Conservation (phyloP, 495 filamentous ascomycete genomes). For the Aspergillus nanangensis region DNA sequence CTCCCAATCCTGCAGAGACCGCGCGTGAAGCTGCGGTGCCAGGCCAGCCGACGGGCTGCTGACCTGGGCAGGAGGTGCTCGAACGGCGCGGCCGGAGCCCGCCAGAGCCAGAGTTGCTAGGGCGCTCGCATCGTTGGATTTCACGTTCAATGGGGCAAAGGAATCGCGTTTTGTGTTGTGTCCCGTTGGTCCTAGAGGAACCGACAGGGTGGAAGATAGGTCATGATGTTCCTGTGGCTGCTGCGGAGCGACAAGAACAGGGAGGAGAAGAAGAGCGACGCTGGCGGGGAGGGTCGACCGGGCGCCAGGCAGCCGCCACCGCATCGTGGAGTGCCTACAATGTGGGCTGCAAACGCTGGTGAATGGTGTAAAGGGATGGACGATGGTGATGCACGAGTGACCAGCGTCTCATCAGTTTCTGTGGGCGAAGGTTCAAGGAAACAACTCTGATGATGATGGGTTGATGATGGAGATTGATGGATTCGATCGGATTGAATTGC, state of each 20-base stretch:
- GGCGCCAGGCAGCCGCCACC: constrained; percentile 47
- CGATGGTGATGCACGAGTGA: too few relatives aligned
- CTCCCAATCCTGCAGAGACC: constrained; percentile 97
- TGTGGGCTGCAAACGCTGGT: constrained; percentile 7
- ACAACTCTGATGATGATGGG: too few relatives aligned
- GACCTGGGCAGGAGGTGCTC: constrained; percentile 74
- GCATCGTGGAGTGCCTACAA: constrained; percentile 40
- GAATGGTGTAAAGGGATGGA: too few relatives aligned
- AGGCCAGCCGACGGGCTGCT: constrained; percentile 62
- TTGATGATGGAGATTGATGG: too few relatives aligned
- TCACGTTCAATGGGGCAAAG: constrained; percentile 29
- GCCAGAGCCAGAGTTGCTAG: constrained; percentile 92
- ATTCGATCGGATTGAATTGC: too few relatives aligned
- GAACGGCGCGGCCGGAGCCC: constrained; percentile 63
- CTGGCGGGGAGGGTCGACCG: constrained; percentile 44
- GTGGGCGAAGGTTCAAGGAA: too few relatives aligned
- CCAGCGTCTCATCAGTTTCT: too few relatives aligned
- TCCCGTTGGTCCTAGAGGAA: constrained; percentile 24
- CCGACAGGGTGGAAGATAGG: constrained; percentile 26
- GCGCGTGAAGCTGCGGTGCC: constrained; percentile 79
- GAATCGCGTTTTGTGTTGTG: constrained; percentile 8
- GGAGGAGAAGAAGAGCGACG: constrained; percentile 42
- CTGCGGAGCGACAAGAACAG: constrained; percentile 46
- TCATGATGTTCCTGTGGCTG: constrained; percentile 40
- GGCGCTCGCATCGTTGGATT: constrained; percentile 83